Conservation (phyloP, 1,284 basidiomycete genomes). For the Trametes versicolor region DNA sequence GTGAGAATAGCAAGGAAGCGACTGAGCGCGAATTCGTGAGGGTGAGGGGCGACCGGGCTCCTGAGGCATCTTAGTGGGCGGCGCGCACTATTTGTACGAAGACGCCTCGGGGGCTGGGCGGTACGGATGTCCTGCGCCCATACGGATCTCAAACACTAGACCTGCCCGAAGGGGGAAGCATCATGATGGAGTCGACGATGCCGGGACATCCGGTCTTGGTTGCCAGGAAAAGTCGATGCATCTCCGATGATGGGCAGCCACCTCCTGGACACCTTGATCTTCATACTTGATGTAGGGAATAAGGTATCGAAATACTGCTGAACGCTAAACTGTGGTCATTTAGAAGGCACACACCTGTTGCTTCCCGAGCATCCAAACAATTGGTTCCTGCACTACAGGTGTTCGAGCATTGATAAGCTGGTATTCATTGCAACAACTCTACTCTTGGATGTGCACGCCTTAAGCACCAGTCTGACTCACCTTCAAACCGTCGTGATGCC, state of each 20-base stretch:
- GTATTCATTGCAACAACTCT: no score
- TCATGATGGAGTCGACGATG: slow-evolving; percentile 9
- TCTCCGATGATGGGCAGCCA: neutral
- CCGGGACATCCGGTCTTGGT: slow-evolving; percentile 1
- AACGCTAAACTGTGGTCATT: neutral
- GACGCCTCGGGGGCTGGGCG: neutral
- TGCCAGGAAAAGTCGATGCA: slow-evolving; percentile 2
- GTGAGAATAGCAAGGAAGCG: slow-evolving; percentile 30
- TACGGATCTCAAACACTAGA: slow-evolving; percentile 14
- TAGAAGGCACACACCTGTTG: no score
- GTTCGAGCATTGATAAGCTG: no score
- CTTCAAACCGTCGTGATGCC: neutral
- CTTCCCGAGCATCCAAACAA: no score
- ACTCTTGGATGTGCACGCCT: no score
- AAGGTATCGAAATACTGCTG: neutral
- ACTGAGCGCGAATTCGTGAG: slow-evolving; percentile 33
- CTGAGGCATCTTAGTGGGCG: slow-evolving; percentile 17
- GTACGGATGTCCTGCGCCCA: slow-evolving; percentile 5
- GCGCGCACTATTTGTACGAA: slow-evolving; percentile 23
- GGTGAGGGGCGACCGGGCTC: slow-evolving; percentile 34
- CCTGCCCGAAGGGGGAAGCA: slow-evolving; percentile 8
- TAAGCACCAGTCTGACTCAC: no score
- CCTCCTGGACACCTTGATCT: neutral
- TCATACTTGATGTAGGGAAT: neutral
- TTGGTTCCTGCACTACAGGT: no score